Percentiles rank a stretch among this genome's conserved stretches.
Conservation (phyloP, 2,329 filamentous ascomycete genomes). For the Dactylellina drechsleri region DNA sequence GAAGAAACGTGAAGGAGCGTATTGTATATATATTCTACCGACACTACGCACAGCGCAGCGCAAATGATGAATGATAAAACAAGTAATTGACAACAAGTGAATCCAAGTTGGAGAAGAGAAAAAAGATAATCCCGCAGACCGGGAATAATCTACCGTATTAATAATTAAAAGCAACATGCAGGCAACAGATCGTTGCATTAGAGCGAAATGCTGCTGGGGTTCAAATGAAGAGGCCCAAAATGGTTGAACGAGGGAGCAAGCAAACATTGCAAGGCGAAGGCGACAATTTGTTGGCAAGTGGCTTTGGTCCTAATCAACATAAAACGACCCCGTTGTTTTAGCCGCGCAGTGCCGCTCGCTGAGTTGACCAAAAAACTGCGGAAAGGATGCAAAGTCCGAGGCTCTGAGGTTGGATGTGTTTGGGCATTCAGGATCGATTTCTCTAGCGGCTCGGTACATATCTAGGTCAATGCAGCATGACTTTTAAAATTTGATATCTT, state of each 20-base stretch:
- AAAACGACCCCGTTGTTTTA: constrained; percentile 19
- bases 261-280: constrained; percentile 16
- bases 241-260: constrained; percentile 19
- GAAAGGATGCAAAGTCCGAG: constrained; percentile 14
- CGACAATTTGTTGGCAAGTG: constrained; percentile 31
- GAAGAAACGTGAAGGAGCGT: background rate
- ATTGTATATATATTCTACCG: background rate
- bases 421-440: constrained; percentile 4
- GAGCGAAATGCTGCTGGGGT: background rate
- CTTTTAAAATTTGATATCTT: background rate
- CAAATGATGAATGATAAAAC: no score
- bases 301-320: constrained; percentile 28
- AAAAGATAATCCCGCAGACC: no score
- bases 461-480: constrained; percentile 1
- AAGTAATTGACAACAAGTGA: no score
- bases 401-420: constrained; percentile 20
- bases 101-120: no score
- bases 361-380: constrained; percentile 28
- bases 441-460: constrained; percentile 20
- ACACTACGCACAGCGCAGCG: no score
- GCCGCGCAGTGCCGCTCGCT: constrained; percentile 29
- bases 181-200: no score
- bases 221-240: constrained; percentile 22
- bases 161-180: no score
- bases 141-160: no score